A percentile compares a stretch with the other conserved stretches of the same genome.
These are phyloP conservation scores for Ottelia alismoides DNA, from an alignment of 106 monocot species.

Conservation along the genomic window DNA sequence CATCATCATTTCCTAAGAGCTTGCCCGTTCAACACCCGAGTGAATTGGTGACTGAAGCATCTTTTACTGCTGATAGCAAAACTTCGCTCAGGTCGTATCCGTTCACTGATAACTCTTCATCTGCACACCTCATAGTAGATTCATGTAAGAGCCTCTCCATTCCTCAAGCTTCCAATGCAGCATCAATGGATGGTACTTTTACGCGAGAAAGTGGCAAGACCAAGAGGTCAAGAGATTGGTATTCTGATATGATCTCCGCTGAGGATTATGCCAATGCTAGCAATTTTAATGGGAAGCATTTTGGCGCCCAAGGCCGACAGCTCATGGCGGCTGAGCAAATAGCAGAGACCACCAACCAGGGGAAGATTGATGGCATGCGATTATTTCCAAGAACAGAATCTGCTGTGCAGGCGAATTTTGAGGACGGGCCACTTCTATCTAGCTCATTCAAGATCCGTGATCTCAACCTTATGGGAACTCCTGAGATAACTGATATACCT, in stretches of 20 bases:
- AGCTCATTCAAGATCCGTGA: constrained; percentile 44
- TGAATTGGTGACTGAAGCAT: no score
- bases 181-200: no score
- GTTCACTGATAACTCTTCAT: no score
- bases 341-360: constrained; percentile 17
- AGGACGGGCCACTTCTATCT: constrained; percentile 21
- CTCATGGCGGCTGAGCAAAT: constrained; percentile 26
- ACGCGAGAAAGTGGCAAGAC: no score
- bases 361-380: constrained; percentile 8
- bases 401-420: constrained; percentile 13
- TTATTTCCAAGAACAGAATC: constrained; percentile 16
- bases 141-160: no score
- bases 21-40: no score
- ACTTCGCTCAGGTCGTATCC: no score
- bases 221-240: constrained; percentile 6
- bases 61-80: no score
- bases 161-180: no score
- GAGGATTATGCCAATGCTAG: constrained; percentile 12
- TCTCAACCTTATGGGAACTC: constrained; percentile 50
- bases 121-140: no score
- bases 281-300: constrained; percentile 4
- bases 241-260: constrained; percentile 2
- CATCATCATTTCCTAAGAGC: no score
- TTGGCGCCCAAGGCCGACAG: constrained; percentile 4
- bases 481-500: constrained; percentile 40